Percentiles rank a stretch among this genome's conserved stretches.
Evolutionary conservation across 108 stramenopile species (phyloP).

Genomic region (Nannochloropsis gaditana): DNA sequence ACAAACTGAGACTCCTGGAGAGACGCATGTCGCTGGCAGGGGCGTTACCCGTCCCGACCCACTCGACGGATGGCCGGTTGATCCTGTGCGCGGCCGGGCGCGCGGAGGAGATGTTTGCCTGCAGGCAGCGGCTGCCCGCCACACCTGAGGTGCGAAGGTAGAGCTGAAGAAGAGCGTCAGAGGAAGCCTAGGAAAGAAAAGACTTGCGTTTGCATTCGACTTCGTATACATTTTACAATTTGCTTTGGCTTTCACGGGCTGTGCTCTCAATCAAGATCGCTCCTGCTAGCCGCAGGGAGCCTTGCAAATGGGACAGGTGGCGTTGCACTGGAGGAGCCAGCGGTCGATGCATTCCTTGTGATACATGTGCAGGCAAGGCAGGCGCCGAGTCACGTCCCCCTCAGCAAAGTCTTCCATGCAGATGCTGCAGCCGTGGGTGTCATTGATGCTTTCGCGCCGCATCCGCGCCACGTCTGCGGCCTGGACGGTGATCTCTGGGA

Average conservation of each 20-base stretch:
- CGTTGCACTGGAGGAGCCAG: not conserved
- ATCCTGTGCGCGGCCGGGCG: not conserved
- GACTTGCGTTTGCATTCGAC: too few species aligned
- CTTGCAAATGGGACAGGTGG: conserved; percentile 18
- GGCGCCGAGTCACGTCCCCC: not conserved
- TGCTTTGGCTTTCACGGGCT: too few species aligned
- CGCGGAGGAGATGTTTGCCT: not conserved
- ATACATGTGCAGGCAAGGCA: conserved; percentile 23
- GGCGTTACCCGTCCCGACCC: not conserved
- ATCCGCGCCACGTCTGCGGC: not conserved
- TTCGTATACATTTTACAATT: too few species aligned
- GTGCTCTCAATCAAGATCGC: too few species aligned
- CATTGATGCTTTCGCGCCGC: not conserved
- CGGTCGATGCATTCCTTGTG: conserved; percentile 20
- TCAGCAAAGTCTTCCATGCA: conserved; percentile 19
- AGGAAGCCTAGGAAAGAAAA: too few species aligned
- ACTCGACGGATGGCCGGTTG: not conserved
- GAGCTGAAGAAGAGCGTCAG: too few species aligned
- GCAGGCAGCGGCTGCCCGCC: not conserved
- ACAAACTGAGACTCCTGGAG: not conserved
- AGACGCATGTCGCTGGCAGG: not conserved
- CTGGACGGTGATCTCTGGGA: not conserved
- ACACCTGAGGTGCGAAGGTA: not conserved
- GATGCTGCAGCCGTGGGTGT: not conserved
- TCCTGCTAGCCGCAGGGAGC: not conserved